Percentiles rank a stretch among this genome's conserved stretches.
Conservation (phyloP, 805 yeast genomes). For the Cyberlindnera maclurae region DNA sequence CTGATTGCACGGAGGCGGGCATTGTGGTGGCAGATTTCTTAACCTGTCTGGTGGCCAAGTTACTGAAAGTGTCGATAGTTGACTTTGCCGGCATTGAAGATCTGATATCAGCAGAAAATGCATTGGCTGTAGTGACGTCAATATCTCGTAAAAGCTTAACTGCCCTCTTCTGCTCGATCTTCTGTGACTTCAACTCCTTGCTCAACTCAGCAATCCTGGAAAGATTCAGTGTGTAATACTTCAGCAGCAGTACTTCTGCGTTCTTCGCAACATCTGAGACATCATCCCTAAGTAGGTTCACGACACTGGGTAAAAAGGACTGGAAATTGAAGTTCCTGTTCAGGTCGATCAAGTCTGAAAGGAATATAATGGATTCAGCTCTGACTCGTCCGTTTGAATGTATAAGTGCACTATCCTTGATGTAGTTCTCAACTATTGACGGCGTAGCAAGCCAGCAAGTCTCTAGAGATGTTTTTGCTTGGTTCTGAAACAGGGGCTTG, state of each 20-base stretch:
- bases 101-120: conserved; percentile 13
- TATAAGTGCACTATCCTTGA: conserved; percentile 38
- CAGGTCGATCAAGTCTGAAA: conserved; percentile 34
- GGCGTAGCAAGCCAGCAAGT: conserved; percentile 51
- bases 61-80: conserved; percentile 22
- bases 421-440: conserved; percentile 35
- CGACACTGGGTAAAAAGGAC: conserved; percentile 19
- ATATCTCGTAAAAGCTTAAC: conserved; percentile 14
- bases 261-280: conserved; percentile 20
- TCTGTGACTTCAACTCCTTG: conserved; percentile 18
- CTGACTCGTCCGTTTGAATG: conserved; percentile 32
- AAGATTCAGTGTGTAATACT: conserved; percentile 19
- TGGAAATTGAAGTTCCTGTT: conserved; percentile 29
- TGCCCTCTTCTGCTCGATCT: conserved; percentile 15
- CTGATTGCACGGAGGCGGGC: conserved; percentile 2
- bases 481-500: conserved; percentile 29
- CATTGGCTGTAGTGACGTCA: conserved; percentile 15
- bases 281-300: conserved; percentile 22
- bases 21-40: background rate
- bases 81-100: conserved; percentile 6
- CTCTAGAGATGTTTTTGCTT: conserved; percentile 44
- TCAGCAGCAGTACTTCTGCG: conserved; percentile 19
- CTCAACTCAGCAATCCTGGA: conserved; percentile 13
- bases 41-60: conserved; percentile 11
- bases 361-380: conserved; percentile 38